Conservation (phyloP, 1,139 yeast genomes). For the Sugiyamaella japonica region DNA sequence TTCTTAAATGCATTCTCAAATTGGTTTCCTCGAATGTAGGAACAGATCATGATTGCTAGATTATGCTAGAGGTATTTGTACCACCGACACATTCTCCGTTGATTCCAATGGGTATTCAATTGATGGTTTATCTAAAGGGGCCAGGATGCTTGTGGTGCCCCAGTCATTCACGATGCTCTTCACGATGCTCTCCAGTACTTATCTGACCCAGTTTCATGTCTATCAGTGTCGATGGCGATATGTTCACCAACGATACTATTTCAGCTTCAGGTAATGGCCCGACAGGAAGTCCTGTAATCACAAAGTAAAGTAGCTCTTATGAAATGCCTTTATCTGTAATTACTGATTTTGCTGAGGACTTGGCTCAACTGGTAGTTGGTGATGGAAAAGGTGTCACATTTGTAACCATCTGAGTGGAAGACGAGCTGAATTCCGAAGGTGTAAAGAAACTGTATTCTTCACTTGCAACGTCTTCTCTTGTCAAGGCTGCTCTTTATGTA, state of each 20-base stretch:
- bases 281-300: conserved; percentile 55
- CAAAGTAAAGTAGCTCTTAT: conserved; percentile 50
- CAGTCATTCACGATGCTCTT: conserved; percentile 73
- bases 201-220: conserved; percentile 86
- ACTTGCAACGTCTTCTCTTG: conserved; percentile 82
- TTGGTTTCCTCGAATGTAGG: conserved; percentile 56
- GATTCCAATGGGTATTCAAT: conserved; percentile 64
- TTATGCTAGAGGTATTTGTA: conserved; percentile 86
- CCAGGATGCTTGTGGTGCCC: conserved; percentile 99
- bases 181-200: conserved; percentile 65
- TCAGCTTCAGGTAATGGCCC: conserved; percentile 95
- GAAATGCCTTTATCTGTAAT: conserved; percentile 55
- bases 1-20: conserved; percentile 58
- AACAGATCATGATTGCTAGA: conserved; percentile 72
- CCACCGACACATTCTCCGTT: conserved; percentile 78
- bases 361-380: conserved; percentile 90
- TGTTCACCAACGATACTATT: conserved; percentile 95
- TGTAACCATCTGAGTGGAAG: conserved; percentile 76
- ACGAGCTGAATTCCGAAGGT: conserved; percentile 70
- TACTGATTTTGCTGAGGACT: conserved; percentile 72
- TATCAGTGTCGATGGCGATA: conserved; percentile 95
- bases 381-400: conserved; percentile 99
- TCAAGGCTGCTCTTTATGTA: conserved; percentile 92
- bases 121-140: conserved; percentile 96
- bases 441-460: conserved; percentile 83